phyloP scores from a whole-genome alignment of 257 asterid genomes.

The Nicotiana noctiflora region DNA sequence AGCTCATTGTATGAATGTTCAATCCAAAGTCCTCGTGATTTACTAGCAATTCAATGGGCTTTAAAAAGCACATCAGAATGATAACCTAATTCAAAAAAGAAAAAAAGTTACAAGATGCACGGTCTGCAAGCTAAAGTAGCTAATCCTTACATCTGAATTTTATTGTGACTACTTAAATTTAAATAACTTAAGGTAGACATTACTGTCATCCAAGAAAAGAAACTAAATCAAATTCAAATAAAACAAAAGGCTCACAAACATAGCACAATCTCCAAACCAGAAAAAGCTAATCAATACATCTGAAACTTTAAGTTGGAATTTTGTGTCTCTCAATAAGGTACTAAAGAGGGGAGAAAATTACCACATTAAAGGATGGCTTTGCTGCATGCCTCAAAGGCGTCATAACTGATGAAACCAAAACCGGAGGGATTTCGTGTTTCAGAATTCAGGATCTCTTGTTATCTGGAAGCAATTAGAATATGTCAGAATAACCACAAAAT shows the following conservation, averaged over 20 bases:
- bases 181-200: too few relatives aligned
- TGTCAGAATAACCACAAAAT: background rate
- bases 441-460: constrained; percentile 53
- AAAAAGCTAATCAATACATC: background rate
- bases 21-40: background rate
- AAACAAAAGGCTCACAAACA: background rate
- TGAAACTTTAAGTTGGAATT: background rate
- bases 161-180: too few relatives aligned
- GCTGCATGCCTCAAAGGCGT: constrained; percentile 87
- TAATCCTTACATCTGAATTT: too few relatives aligned
- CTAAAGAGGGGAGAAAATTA: background rate
- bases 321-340: background rate
- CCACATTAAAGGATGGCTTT: constrained; percentile 12
- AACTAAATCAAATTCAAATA: too few relatives aligned
- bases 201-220: too few relatives aligned
- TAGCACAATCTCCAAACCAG: background rate
- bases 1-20: background rate
- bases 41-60: background rate
- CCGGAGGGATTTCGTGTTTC: constrained; percentile 82
- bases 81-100: background rate
- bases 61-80: background rate
- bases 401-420: constrained; percentile 77
- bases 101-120: too few relatives aligned
- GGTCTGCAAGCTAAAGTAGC: too few relatives aligned
- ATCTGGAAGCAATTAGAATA: constrained; percentile 37